These are phyloP conservation scores for Pelargonium myrrhifolium DNA, from an alignment of 441 rosid genomes.

Conservation along the genomic window DNA sequence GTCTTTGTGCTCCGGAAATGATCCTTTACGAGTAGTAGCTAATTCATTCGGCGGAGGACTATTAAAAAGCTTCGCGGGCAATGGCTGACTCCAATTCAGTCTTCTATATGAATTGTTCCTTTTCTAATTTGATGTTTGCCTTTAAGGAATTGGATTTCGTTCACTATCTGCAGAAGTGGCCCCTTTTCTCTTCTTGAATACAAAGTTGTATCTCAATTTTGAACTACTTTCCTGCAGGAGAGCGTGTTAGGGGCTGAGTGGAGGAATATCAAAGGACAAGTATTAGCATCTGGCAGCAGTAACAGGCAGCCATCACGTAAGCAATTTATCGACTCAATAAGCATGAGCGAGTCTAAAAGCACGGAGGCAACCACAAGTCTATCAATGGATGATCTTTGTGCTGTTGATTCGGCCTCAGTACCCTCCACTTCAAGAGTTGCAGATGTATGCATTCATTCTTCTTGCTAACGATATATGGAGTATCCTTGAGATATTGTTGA, in stretches of 20 bases:
- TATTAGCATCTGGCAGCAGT: constrained; percentile 53
- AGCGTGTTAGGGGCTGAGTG: constrained; percentile 49
- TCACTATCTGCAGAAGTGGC: background rate
- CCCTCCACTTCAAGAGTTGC: constrained; percentile 68
- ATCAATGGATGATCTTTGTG: constrained; percentile 55
- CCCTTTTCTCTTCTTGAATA: background rate
- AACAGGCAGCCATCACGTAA: constrained; percentile 61
- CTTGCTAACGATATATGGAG: background rate
- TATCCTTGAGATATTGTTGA: no score
- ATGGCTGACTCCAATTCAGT: no score
- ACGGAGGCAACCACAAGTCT: constrained; percentile 52
- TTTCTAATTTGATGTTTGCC: background rate
- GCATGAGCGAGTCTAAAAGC: constrained; percentile 59
- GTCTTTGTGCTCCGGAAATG: no score
- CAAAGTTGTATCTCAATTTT: background rate
- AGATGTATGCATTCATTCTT: constrained; percentile 44
- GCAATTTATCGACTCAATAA: constrained; percentile 53
- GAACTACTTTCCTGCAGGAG: constrained; percentile 40
- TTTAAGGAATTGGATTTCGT: background rate
- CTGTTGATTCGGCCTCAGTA: constrained; percentile 53
- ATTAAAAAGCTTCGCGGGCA: no score
- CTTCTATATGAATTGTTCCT: background rate
- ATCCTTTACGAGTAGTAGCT: no score
- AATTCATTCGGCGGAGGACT: no score
- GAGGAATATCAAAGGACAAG: constrained; percentile 67